These are phyloP conservation scores for Trametes gibbosa DNA, from an alignment of 768 basidiomycete species.

Conservation along the genomic window DNA sequence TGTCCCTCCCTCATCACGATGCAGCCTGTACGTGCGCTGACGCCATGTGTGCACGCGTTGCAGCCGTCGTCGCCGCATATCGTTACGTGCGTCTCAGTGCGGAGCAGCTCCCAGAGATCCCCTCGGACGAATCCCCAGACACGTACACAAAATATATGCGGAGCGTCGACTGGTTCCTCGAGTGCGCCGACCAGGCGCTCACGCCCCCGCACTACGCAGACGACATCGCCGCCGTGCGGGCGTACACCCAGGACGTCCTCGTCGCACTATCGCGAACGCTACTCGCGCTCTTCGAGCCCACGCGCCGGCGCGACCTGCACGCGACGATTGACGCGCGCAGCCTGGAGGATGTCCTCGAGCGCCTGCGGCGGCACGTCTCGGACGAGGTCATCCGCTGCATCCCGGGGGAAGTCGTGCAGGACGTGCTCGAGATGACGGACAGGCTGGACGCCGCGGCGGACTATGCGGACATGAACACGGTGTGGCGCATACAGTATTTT, in stretches of 20 bases:
- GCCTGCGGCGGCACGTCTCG: background rate
- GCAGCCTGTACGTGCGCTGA: background rate
- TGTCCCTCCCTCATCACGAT: background rate
- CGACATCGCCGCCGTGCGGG: background rate
- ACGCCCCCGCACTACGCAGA: too few relatives aligned
- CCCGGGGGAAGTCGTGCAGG: background rate
- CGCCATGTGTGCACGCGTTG: too few relatives aligned
- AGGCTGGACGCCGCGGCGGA: background rate
- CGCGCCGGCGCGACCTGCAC: background rate
- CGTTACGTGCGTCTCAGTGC: background rate
- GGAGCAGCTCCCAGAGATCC: background rate
- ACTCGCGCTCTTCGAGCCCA: background rate
- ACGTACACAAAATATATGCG: background rate
- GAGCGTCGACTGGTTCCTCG: background rate
- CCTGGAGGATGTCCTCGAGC: background rate
- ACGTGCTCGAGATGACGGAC: background rate
- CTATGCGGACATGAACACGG: background rate
- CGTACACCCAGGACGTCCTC: background rate
- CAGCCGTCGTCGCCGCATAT: background rate
- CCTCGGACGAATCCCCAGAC: background rate
- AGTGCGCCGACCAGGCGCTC: background rate
- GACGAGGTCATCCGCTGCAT: background rate
- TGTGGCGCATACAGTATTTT: too few relatives aligned
- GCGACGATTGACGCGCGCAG: background rate
- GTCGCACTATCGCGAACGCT: background rate